Evolutionary conservation across 2,329 filamentous ascomycete species (phyloP).

Genomic region (Grosmannia huntii): DNA sequence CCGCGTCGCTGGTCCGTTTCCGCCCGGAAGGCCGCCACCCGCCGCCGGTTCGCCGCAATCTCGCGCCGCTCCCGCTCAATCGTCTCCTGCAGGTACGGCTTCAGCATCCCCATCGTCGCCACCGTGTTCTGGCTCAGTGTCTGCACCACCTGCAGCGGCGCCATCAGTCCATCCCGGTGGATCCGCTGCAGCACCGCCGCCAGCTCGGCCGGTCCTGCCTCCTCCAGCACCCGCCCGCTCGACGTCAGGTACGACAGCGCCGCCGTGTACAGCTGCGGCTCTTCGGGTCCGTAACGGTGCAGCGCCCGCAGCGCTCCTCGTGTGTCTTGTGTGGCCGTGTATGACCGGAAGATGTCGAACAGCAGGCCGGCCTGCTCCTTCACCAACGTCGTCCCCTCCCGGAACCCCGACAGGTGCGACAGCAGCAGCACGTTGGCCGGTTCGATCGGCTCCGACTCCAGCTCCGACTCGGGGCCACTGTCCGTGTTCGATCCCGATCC

Average conservation of each 20-base stretch:
- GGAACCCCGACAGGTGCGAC: conserved; percentile 83
- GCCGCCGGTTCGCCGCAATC: conserved; percentile 64
- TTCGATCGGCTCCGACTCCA: conserved; percentile 51
- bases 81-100: conserved; percentile 77
- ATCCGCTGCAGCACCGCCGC: conserved; percentile 72
- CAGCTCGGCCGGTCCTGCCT: conserved; percentile 74
- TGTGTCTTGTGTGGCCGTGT: conserved; percentile 85
- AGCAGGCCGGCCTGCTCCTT: conserved; percentile 85
- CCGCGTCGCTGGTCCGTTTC: conserved; percentile 71
- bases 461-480: too few species aligned
- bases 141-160: conserved; percentile 91
- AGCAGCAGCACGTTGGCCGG: conserved; percentile 88
- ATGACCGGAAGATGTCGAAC: conserved; percentile 94
- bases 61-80: conserved; percentile 81
- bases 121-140: conserved; percentile 58
- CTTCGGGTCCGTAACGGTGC: conserved; percentile 79
- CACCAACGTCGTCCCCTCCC: conserved; percentile 80
- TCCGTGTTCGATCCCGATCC: too few species aligned
- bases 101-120: conserved; percentile 95
- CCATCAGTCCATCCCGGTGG: conserved; percentile 83
- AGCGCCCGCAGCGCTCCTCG: conserved; percentile 79
- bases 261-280: conserved; percentile 84
- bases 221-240: conserved; percentile 64
- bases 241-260: conserved; percentile 91
- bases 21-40: conserved; percentile 69